Base-by-base conservation (phyloP, 2,329 filamentous ascomycete species). In the Fusarium subglutinans region DNA sequence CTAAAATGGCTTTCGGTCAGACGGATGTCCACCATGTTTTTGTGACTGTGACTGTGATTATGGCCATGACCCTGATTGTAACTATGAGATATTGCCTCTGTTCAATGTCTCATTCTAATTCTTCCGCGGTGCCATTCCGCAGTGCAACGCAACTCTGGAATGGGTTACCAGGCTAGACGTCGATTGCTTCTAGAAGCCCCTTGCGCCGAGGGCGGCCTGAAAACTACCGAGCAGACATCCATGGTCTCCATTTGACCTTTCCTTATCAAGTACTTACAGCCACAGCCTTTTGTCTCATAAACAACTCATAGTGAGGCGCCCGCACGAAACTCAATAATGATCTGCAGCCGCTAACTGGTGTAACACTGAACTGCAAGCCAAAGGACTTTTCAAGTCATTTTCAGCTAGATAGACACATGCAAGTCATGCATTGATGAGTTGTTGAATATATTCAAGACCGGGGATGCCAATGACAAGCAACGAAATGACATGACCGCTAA, bases 111-210 rank as follows among this genome's bases (percentile, higher is more conserved):
- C 56, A 15, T 47, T 35, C 48, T 48, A 53, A 56, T 63, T 54
- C 44, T 38, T 68, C 47, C 28, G 44, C 40, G 15, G 47, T 60
- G 40, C 20, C 33, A 50, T 69, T 63, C 64, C 35, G 50, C 47
- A 50, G 44, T 50, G 33, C 51, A 50, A 60, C 41, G 33, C 51
- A 50, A 60, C 41, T 37, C 43, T 58, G 11, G 47, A 26, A 26
- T 53, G 33, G 20, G 11, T 37, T 30, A 43, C 53, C 26, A 17
- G 33, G 30, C 51, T n/a, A 57, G 51, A 45, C 37, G 40, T 47
- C 50, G 40, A 44, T 65, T 64, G 41, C 51, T 69, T 69, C 66
- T 69, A 69, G 66, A 69, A 69, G 66, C 40, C 50, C 40, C 47
- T 45, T 15, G 18, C 44, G 14, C 26, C 33, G n/a, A 56, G 48